Evolutionary conservation across 192 early-diverging fungal species (phyloP), one percentile per base, ranked within the genome.

Genomic region (Backusella circina): DNA sequence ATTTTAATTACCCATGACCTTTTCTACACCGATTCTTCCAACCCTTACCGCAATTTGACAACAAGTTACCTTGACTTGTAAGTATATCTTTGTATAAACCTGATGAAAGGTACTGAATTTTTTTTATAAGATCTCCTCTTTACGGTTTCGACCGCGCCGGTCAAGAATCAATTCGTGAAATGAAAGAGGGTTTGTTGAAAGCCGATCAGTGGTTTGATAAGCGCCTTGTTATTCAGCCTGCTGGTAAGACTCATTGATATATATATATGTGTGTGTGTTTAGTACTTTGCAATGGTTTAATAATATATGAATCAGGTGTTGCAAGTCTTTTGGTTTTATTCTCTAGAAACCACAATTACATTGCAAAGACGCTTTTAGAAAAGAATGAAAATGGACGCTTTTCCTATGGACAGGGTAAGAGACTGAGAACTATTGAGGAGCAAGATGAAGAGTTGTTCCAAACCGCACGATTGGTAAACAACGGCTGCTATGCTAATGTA

Each of bases 341-440:
- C 65, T 80, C 80, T 5, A 65, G 86, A 26, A 87, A 87, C 75
- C 86, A 87, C 65, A 87, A 87, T 41, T 84, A 79, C 72, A 87
- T 87, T 68, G 86, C 86, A n/a, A 67, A 83, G 41, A 74, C 65
- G 16, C 71, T 87, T 10, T 64, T 84, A 15, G 79, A 86, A 69
- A 74, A 70, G 8, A 77, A 79, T 47, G 79, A 86, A 54, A 79
- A 77, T 41, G 83, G 67, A 15, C 73, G 81, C 5, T 86, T 86
- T 38, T 84, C 86, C 5, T 71, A 70, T 71, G 65, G 44, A 10
- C 38, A 44, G 21, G 73, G 73, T 28, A 67, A 65, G 35, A 31
- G 39, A 28, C 36, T 70, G 15, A 32, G 16, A 28, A 70, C 31
- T 5, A 67, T 57, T 8, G 70, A 77, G 21, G 50, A 80, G 7